Base-by-base conservation (phyloP, 495 filamentous ascomycete species). In the Penicillium bovifimosum region DNA sequence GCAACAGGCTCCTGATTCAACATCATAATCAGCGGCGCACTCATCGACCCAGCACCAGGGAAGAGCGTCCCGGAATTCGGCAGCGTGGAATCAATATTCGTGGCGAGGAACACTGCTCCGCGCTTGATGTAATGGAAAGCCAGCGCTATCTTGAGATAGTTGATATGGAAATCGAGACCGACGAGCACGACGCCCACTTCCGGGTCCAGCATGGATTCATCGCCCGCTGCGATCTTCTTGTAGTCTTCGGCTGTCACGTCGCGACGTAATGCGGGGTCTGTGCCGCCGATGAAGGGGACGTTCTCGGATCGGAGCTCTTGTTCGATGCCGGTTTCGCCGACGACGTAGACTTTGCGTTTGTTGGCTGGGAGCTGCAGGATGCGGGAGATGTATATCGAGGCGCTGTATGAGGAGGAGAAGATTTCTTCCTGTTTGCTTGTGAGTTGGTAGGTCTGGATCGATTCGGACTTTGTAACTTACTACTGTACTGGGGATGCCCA, bases 341-440 rank as follows among this genome's bases (percentile, higher is more conserved):
- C 70, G 9, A 96, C 87, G 70, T 86, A 98, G 58, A 97, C 92
- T 63, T 95, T 96, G 75, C 88, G 91, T 64, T 90, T 86, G 43
- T 83, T 81, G 9, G 78, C 63, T 6, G 85, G 82, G 18, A 96
- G 82, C 39, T 84, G 76, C 41, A 97, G 78, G 64, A 97, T 93
- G 53, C 91, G 87, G 1, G 91, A 89, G 67, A 98, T 96, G 76
- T 97, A 98, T 66, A 97, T 85, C 48, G 93, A 90, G 41, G 92
- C 80, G 61, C 88, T 93, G 79, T 97, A 98, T 50, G 91, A 86
- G 20, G 91, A 96, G 52, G 86, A 89, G 69, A 97, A 97, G 63
- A 98, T 87, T 73, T 99, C 95, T 67, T 96, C 88, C 83, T 85
- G 57, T 35, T 17, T 0, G 36, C 52, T 1, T 35, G 33, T 55